phyloP scores from a whole-genome alignment of 768 basidiomycete genomes.

The Daedaleopsis nitida region DNA sequence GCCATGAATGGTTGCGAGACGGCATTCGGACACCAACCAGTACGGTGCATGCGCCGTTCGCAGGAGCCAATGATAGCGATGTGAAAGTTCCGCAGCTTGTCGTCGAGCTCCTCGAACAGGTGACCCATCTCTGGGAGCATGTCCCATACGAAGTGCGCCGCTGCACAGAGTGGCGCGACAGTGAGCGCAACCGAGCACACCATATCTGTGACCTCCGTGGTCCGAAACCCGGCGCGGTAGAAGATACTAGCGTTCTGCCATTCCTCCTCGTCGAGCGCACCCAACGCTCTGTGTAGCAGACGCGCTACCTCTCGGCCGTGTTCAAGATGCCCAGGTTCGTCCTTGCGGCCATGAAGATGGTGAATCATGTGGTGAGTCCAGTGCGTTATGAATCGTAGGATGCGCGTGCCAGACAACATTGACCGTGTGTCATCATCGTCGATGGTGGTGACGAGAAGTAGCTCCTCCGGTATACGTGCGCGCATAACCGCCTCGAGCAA shows the following conservation, averaged over 20 bases:
- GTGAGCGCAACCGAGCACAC: not conserved
- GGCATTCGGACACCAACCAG: conserved; percentile 5
- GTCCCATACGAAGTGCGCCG: not conserved
- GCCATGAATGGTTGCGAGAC: not conserved
- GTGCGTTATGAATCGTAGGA: not conserved
- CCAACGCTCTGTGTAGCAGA: not conserved
- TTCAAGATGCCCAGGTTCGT: not conserved
- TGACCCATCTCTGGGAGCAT: not conserved
- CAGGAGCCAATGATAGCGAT: not conserved
- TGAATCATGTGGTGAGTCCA: not conserved
- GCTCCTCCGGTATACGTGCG: not conserved
- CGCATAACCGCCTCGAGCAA: conserved; percentile 5
- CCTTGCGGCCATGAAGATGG: not conserved
- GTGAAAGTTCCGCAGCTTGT: not conserved
- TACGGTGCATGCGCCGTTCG: not conserved
- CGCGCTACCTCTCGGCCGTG: not conserved
- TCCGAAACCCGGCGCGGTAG: not conserved
- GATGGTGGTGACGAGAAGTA: not conserved
- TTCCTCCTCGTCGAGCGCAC: not conserved
- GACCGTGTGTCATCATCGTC: not conserved
- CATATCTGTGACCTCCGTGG: not conserved
- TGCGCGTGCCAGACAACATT: not conserved
- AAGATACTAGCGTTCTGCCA: not conserved
- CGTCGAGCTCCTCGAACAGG: not conserved
- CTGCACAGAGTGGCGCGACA: not conserved